Evolutionary conservation across 1,284 basidiomycete genomes (phyloP), one percentile per base, ranked within the genome.

Genomic region (Cryptococcus floricola): DNA sequence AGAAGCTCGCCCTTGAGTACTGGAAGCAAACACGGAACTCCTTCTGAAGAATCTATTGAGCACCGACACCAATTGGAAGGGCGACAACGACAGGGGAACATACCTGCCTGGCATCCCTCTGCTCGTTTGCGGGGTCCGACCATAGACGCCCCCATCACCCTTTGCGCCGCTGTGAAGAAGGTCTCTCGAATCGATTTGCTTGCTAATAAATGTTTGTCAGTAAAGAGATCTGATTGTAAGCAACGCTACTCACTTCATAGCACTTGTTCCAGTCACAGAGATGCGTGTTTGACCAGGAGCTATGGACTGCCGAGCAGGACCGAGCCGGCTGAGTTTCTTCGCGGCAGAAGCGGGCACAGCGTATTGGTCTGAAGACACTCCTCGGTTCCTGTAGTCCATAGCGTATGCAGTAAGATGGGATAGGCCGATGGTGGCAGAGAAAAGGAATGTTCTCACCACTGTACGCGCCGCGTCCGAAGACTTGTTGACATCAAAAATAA

Each of bases 121-220:
- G 34, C 54, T 83, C 50, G 83, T 83, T 64, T 87, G 76, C 5
- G 89, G 88, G n/a, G 88, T 91, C 55, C 84, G 79, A 1, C 87
- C 87, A 71, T 83, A 85, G 50, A 78, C 58, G 1, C 69, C 65
- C 5, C 61, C 71, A 48, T 74, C 83, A 9, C 80, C 80, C 65
- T 89, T 87, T 31, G 80, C 82, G 1, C 82, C 82, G 62, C 87
- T 88, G 68, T 83, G 81, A n/a, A 87, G 73, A 6, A 88, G 34
- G 28, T 56, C 46, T 31, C 39, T 39, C 45, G 56, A 42, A 25
- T 39, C 58, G 10, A 25, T 25, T 27, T 14, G 18, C 47, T 18
- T 55, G 52, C 48, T 53, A 50, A 1, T 45, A 44, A 42, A 57
- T 42, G 8, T 48, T 50, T 14, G 54, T 47, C 16, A 52, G 47